These are phyloP conservation scores for Trichoderma brevicompactum DNA, from an alignment of 2,329 filamentous ascomycete genomes.

Conservation along the genomic window DNA sequence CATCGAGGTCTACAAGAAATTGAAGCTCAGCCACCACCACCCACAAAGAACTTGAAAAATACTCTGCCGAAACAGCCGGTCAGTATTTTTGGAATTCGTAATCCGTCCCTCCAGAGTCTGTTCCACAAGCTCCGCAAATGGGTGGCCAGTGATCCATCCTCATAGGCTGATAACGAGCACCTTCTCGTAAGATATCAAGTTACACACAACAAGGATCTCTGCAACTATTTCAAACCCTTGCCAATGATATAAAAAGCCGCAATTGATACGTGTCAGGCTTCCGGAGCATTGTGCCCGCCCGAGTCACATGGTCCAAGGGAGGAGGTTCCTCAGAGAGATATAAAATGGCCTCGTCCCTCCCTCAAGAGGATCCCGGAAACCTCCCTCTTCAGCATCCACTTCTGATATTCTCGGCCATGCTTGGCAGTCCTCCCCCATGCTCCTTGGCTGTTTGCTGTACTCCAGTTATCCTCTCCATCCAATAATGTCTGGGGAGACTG, in stretches of 20 bases:
- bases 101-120: too few species aligned
- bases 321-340: not conserved
- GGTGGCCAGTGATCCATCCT: not conserved
- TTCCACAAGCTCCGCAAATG: not conserved
- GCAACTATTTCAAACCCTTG: constrained; percentile 10
- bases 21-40: not conserved
- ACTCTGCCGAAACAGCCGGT: not conserved
- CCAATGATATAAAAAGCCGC: not conserved
- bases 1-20: not conserved
- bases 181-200: constrained; percentile 20
- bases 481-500: not conserved
- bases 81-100: not conserved
- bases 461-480: not conserved
- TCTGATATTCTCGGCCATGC: not conserved
- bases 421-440: not conserved
- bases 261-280: constrained; percentile 6
- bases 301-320: not conserved
- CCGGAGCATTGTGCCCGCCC: not conserved
- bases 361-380: not conserved
- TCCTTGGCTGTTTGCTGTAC: not conserved
- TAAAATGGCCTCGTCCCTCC: not conserved
- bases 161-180: not conserved
- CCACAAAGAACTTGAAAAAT: not conserved
- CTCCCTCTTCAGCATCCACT: constrained; percentile 4
- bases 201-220: constrained; percentile 19